These are phyloP conservation scores for Wickerhamiella azymoides DNA, from an alignment of 805 yeast species.

Conservation along the genomic window DNA sequence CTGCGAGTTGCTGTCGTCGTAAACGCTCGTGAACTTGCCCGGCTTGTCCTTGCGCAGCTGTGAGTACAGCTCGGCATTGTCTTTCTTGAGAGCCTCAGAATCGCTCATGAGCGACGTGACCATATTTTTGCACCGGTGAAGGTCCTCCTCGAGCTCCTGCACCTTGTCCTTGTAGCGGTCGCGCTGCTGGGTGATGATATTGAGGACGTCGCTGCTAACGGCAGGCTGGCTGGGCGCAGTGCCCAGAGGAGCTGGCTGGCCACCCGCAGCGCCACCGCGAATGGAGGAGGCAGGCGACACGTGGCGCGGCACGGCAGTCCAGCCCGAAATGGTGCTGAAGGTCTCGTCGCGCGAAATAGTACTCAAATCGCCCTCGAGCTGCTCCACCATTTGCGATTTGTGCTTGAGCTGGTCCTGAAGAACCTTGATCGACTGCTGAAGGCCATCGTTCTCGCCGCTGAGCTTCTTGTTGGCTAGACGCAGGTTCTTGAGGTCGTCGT, in stretches of 20 bases:
- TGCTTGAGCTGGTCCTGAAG: slow-evolving; percentile 22
- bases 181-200: slow-evolving; percentile 86
- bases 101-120: slow-evolving; percentile 53
- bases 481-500: slow-evolving; percentile 9
- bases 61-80: slow-evolving; percentile 70
- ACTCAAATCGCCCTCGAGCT: slow-evolving; percentile 60
- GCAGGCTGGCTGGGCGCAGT: slow-evolving; percentile 12
- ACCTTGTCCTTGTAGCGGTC: slow-evolving; percentile 81
- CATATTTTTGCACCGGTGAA: slow-evolving; percentile 41
- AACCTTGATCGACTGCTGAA: slow-evolving; percentile 9
- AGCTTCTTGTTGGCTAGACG: slow-evolving; percentile 32
- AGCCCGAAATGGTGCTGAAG: slow-evolving; percentile 25
- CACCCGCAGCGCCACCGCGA: slow-evolving; percentile 5
- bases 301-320: slow-evolving; percentile 28
- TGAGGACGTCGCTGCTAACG: slow-evolving; percentile 36
- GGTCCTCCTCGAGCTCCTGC: slow-evolving; percentile 70
- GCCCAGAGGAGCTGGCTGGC: slow-evolving; percentile 16
- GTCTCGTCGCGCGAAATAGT: slow-evolving; percentile 18
- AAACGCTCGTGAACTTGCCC: slow-evolving; percentile 31
- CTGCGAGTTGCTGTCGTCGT: slow-evolving; percentile 71
- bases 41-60: slow-evolving; percentile 39
- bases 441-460: slow-evolving; percentile 31
- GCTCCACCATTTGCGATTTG: slow-evolving; percentile 36
- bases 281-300: slow-evolving; percentile 25
- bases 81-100: slow-evolving; percentile 47